Conservation (phyloP, 495 filamentous ascomycete genomes). For the Friedmanniomyces endolithicus region DNA sequence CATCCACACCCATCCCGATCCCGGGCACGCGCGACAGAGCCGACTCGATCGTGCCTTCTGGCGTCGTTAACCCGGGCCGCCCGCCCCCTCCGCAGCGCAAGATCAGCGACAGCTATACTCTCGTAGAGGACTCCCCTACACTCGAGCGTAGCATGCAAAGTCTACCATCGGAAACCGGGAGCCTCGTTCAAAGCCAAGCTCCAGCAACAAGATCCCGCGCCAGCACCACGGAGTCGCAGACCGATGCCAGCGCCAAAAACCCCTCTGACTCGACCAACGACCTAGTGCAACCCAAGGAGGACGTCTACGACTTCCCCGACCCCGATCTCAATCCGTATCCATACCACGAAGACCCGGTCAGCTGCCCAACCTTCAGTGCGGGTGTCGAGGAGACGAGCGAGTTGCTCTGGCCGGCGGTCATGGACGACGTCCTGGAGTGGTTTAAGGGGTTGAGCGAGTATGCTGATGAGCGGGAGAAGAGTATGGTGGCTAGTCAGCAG, state of each 20-base stretch:
- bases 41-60: neutral
- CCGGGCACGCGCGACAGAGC: neutral
- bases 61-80: neutral
- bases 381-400: slow-evolving; percentile 9
- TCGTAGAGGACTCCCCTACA: neutral
- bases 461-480: neutral
- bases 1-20: neutral
- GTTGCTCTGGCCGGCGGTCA: slow-evolving; percentile 10
- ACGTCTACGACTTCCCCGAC: neutral
- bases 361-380: slow-evolving; percentile 10
- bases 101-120: neutral
- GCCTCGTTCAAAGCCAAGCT: neutral
- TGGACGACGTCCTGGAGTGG: slow-evolving; percentile 12
- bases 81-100: neutral
- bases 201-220: neutral
- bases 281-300: neutral
- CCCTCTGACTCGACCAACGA: neutral
- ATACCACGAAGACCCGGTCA: slow-evolving; percentile 5
- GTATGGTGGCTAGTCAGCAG: neutral
- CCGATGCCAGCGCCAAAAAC: neutral
- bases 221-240: neutral
- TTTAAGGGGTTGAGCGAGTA: slow-evolving; percentile 7
- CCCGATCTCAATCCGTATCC: neutral
- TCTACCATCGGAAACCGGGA: neutral
- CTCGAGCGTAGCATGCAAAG: neutral